A percentile compares a stretch with the other conserved stretches of the same genome.
These are phyloP conservation scores for Kodamaea plutei DNA, from an alignment of 1,139 yeast species.

Conservation along the genomic window DNA sequence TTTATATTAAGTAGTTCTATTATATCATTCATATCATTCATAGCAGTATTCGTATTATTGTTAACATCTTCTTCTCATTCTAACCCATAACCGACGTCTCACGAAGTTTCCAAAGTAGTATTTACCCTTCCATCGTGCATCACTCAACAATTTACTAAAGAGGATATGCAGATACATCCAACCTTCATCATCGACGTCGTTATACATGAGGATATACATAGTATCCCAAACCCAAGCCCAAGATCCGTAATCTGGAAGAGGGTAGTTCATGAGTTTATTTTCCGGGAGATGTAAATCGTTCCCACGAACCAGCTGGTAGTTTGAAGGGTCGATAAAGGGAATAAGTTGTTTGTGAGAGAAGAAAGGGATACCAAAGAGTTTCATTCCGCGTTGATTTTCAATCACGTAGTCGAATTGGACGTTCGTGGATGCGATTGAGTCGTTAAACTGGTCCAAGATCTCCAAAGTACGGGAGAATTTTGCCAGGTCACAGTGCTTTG, in stretches of 20 bases:
- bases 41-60: too few relatives aligned
- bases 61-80: slow-evolving; percentile 33
- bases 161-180: slow-evolving; percentile 59
- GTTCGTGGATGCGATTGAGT: slow-evolving; percentile 6
- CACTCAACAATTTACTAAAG: slow-evolving; percentile 43
- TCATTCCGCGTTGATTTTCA: slow-evolving; percentile 71
- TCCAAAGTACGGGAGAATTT: slow-evolving; percentile 9
- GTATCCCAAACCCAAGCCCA: slow-evolving; percentile 74
- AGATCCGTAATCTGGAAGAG: slow-evolving; percentile 54
- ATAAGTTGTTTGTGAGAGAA: slow-evolving; percentile 54
- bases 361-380: slow-evolving; percentile 59
- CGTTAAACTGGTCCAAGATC: slow-evolving; percentile 10
- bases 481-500: slow-evolving; percentile 1
- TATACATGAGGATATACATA: slow-evolving; percentile 71
- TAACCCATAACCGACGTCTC: slow-evolving; percentile 59
- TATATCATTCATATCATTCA: not conserved
- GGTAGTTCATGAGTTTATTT: slow-evolving; percentile 38
- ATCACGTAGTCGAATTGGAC: slow-evolving; percentile 40
- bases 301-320: slow-evolving; percentile 35
- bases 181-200: slow-evolving; percentile 74
- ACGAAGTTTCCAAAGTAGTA: slow-evolving; percentile 53
- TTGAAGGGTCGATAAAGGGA: slow-evolving; percentile 58
- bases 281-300: slow-evolving; percentile 24
- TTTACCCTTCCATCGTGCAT: slow-evolving; percentile 56
- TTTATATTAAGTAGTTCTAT: not conserved